These are phyloP conservation scores for Neurospora cerealis DNA, from an alignment of 495 filamentous ascomycete species.

Conservation along the genomic window DNA sequence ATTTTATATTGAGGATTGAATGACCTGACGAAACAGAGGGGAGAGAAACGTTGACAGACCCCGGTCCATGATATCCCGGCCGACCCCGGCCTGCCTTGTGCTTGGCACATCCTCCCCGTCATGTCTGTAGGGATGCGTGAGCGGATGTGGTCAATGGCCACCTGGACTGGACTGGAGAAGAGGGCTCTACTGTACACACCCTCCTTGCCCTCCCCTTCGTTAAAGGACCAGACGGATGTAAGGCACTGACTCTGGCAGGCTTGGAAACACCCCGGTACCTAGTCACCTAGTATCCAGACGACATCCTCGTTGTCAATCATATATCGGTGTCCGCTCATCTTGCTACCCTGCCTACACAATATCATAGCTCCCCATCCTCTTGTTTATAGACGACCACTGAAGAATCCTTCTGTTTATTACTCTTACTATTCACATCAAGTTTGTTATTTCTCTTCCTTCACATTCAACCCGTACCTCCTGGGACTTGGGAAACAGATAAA, in stretches of 20 bases:
- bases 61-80: background rate
- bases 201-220: background rate
- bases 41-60: background rate
- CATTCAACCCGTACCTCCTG: background rate
- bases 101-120: background rate
- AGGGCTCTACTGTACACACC: background rate
- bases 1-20: background rate
- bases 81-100: background rate
- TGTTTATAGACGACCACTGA: background rate
- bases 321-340: slow-evolving; percentile 8
- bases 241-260: slow-evolving; percentile 1
- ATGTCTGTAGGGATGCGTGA: background rate
- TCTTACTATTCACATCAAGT: background rate
- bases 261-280: slow-evolving; percentile 1
- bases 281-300: background rate
- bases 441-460: background rate
- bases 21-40: background rate
- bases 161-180: background rate
- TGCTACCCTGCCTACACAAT: background rate
- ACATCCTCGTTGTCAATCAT: slow-evolving; percentile 21
- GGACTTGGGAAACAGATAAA: background rate
- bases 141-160: background rate
- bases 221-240: slow-evolving; percentile 1
- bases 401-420: background rate
- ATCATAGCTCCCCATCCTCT: slow-evolving; percentile 8